Evolutionary conservation across 1,139 yeast species (phyloP).

Genomic region (Nakaseomyces sp.): DNA sequence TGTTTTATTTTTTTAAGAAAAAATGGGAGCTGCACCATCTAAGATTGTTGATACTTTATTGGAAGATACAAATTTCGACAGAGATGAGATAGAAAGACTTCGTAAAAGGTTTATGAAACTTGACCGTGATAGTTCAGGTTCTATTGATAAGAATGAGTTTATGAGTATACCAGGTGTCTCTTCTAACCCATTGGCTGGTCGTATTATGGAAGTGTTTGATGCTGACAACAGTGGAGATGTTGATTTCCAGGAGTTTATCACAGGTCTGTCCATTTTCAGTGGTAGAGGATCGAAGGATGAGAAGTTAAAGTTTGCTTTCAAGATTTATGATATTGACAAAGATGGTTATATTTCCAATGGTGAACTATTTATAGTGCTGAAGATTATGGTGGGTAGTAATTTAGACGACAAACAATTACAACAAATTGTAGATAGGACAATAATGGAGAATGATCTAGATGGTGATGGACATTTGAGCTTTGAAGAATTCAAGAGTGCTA

Average conservation of each 20-base stretch:
- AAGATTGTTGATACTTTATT: constrained; percentile 57
- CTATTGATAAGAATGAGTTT: constrained; percentile 85
- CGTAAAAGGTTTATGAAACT: constrained; percentile 91
- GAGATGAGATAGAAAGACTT: constrained; percentile 85
- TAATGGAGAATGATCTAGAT: constrained; percentile 87
- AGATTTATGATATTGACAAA: constrained; percentile 88
- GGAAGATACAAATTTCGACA: constrained; percentile 75
- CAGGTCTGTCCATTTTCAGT: constrained; percentile 83
- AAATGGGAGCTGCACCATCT: constrained; percentile 64
- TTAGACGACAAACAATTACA: constrained; percentile 81
- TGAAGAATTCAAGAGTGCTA: constrained; percentile 74
- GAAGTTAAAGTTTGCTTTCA: constrained; percentile 81
- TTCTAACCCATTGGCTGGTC: constrained; percentile 76
- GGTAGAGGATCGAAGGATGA: constrained; percentile 81
- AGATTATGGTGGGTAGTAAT: constrained; percentile 95
- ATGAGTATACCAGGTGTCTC: constrained; percentile 88
- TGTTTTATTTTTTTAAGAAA: too few relatives aligned
- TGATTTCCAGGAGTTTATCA: constrained; percentile 90
- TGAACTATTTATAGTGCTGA: constrained; percentile 81
- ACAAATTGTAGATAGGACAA: constrained; percentile 90
- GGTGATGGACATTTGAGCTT: constrained; percentile 85
- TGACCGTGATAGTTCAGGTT: constrained; percentile 87
- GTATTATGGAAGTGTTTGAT: constrained; percentile 92
- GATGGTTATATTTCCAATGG: constrained; percentile 96
- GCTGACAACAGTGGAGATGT: constrained; percentile 88